Base-by-base conservation (phyloP, 1,139 yeast species). In the Lodderomyces metapsilosis region DNA sequence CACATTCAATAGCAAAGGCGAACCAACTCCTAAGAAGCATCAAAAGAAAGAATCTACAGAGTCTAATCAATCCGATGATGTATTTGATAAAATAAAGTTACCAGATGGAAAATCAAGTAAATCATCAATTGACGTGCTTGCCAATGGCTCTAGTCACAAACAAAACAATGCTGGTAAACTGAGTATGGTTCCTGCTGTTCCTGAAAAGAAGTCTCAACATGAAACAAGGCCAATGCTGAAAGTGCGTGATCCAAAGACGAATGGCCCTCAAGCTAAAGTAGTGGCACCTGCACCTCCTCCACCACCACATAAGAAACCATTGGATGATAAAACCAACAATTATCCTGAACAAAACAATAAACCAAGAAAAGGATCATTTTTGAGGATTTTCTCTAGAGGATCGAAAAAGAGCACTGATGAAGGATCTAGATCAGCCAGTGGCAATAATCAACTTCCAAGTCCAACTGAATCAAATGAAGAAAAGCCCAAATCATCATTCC, bases 311-410 rank as follows among this genome's bases (percentile, higher is more conserved):
- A 59, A 62, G 46, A 56, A 54, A 38, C 68, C 68, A 20, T 56
- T 66, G 44, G 62, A 54, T 36, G 71, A 66, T 46, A 50, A 64
- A n/a, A 64, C 70, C 25, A 65, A 64, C 43, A 50, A 51, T 2
- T 40, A 45, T 11, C 51, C 57, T 12, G 64, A 62, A 37, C 21
- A 37, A 24, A 40, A 37, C 32, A 34, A 42, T 36, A 70, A 67
- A 53, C 9, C 21, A n/a, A 64, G 74, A 51, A 69, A 68, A 52
- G 59, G 66, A 47, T 71, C 81, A 0, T 78, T 84, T 49, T 82
- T 84, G 65, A 68, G 88, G 51, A 83, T 82, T 54, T 66, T 83
- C 45, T 81, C 88, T 10, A 74, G 78, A 72, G 80, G 80, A 15
- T 52, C 69, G 2, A 73, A 68, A 52, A 74, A 72, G 52, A 50